Evolutionary conservation across 352 stramenopile genomes (phyloP), one percentile per base, ranked within the genome.

Genomic region (Globisporangium megalacanthum): DNA sequence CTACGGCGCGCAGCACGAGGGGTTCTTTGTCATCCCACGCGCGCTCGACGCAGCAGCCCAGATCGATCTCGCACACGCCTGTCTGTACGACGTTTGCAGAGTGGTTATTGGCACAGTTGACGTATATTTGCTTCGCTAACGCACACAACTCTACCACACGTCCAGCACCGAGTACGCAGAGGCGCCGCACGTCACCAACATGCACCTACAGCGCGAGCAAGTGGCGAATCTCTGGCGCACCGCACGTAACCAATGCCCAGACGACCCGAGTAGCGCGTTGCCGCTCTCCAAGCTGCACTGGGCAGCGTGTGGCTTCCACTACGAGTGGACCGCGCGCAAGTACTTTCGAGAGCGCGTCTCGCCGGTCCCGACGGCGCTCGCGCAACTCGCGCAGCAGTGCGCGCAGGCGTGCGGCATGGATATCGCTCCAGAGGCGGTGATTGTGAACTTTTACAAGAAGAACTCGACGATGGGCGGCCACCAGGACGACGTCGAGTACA

Each of bases 401-500:
- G 81, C 81, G 3, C 25, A 62, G n/a, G 81, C 64, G 17, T 90
- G 81, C 36, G 75, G 67, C 20, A 74, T 86, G 62, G 73, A 57
- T 31, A 60, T 93, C 20, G 25, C 49, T 7, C 67, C 81, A 19
- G 81, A 93, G 44, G 83, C 83, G 4, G 79, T 90, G 54, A 88
- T 93, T 25, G 79, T 93, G 17, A 93, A 93, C 57, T 93, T 85
- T 62, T 93, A 93, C 68, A 89, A 87, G 62, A 75, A 66, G 31
- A 83, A 58, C 54, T 91, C 83, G 50, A 75, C 70, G 5, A 93
- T 93, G 83, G 83, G 83, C 41, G 83, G 83, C 41, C 83, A 93
- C 60, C 75, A 89, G 60, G 83, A 93, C 62, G 78, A 93, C 67
- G 81, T 92, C 52, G 83, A 94, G 63, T 73, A 82, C 64, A 94